Evolutionary conservation across 2,329 filamentous ascomycete species (phyloP).

Genomic region (Capronia coronata): DNA sequence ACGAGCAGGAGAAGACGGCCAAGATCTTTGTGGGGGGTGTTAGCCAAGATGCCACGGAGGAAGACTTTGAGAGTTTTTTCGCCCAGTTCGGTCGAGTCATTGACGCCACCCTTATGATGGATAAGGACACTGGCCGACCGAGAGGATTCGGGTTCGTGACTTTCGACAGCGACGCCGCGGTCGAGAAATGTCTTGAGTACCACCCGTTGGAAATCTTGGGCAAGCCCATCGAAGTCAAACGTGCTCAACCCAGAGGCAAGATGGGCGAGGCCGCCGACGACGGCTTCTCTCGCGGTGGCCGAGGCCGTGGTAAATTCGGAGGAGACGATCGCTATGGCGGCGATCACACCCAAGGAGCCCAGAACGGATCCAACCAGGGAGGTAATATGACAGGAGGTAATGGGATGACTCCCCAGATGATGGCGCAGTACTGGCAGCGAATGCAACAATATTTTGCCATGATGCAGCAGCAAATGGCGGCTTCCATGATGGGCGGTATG

Average conservation of each 20-base stretch:
- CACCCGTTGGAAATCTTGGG: constrained; percentile 79
- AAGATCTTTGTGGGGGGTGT: constrained; percentile 99
- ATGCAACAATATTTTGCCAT: constrained; percentile 97
- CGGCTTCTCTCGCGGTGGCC: constrained; percentile 50
- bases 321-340: constrained; percentile 37
- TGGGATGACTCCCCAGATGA: constrained; percentile 89
- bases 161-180: constrained; percentile 90
- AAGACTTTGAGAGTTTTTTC: constrained; percentile 95
- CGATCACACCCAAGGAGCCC: constrained; percentile 41
- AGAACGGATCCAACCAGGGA: constrained; percentile 34
- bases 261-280: constrained; percentile 71
- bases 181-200: constrained; percentile 79
- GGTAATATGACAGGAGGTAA: constrained; percentile 32
- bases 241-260: constrained; percentile 90
- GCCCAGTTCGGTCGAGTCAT: constrained; percentile 93
- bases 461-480: constrained; percentile 86
- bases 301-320: constrained; percentile 38
- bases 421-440: constrained; percentile 96
- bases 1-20: constrained; percentile 95
- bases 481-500: constrained; percentile 52
- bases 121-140: constrained; percentile 96
- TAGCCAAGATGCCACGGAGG: constrained; percentile 91
- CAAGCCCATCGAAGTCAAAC: constrained; percentile 97
- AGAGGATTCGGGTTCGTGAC: constrained; percentile 97
- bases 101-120: constrained; percentile 98